Evolutionary conservation across 345 rosid species (phyloP), one percentile per base, ranked within the genome.

Genomic region (Excoecaria cochinchinensis): DNA sequence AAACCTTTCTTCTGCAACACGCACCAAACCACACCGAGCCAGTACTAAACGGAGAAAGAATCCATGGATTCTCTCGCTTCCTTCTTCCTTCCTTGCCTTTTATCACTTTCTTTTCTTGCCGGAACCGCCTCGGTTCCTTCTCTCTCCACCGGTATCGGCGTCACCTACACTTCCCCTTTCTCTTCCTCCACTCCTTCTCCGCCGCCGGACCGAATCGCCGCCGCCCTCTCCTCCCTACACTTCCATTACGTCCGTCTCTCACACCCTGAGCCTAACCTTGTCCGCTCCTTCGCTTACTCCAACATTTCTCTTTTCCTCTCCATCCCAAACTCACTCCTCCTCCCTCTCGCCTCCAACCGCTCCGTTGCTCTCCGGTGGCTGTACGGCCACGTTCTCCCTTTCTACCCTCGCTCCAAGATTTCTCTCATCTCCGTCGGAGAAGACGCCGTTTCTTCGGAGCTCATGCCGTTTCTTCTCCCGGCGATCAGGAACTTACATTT

Each of bases 281-380:
- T 91, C 75, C 92, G 91, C 0, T 85, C 97, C 59, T 94, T 94
- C 80, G 85, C 94, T 40, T 92, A 83, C 89, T 86, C 92, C 19
- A 92, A 94, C 88, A 89, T 85, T 66, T 84, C 95, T 4, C 89
- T 94, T 61, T 78, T 94, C 76, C 97, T 94, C 78, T 88, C 95
- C 63, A 83, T 94, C 77, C 92, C 99, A n/a, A 92, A 92, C 84
- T 63, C 84, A 19, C 80, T 90, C 15, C 82, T 92, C 75, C 92
- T 90, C 1, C 73, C 90, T 39, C 74, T 92, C 60, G 95, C 99
- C n/a, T 67, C 90, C 48, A 94, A 92, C 70, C 95, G 92, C 62
- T 84, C 99, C 0, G 73, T 79, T 40, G 97, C 99, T 19, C 80
- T 84, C 72, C 85, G 85, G 1, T 92, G 99, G 97, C 82, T 91